Percentiles rank a stretch among this genome's conserved stretches.
These are phyloP conservation scores for Infundibulicybe gibba DNA, from an alignment of 768 basidiomycete genomes.

Conservation along the genomic window DNA sequence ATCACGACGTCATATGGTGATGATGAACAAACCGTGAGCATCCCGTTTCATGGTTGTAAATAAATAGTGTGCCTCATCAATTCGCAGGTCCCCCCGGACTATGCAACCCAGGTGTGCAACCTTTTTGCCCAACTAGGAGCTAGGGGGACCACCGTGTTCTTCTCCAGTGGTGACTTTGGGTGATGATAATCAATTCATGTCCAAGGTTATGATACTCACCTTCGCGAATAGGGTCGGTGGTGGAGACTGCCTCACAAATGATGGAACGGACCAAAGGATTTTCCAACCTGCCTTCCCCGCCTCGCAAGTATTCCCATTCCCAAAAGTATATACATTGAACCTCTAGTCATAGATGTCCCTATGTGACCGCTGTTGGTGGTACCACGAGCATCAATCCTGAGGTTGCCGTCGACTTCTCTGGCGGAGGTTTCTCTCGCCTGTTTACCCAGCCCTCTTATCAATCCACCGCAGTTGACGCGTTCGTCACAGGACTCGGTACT, in stretches of 20 bases:
- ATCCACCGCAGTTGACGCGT: constrained; percentile 36
- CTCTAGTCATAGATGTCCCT: constrained; percentile 44
- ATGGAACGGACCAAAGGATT: constrained; percentile 35
- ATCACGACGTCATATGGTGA: constrained; percentile 65
- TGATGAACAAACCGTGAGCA: constrained; percentile 46
- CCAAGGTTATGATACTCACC: background rate
- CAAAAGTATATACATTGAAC: background rate
- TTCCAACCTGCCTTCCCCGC: constrained; percentile 61
- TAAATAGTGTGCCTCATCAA: background rate
- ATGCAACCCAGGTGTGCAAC: constrained; percentile 56
- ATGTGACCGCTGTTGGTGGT: constrained; percentile 66
- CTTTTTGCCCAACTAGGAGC: constrained; percentile 60
- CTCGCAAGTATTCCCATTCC: constrained; percentile 25
- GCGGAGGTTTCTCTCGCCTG: constrained; percentile 64
- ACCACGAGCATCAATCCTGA: constrained; percentile 60
- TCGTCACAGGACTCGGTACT: constrained; percentile 42
- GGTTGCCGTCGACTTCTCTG: constrained; percentile 55
- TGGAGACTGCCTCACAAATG: constrained; percentile 45
- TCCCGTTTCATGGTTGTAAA: background rate
- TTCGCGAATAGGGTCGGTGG: constrained; percentile 45
- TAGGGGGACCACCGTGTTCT: constrained; percentile 56
- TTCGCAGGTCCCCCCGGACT: constrained; percentile 51
- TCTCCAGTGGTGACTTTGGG: constrained; percentile 62
- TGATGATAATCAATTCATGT: constrained; percentile 12
- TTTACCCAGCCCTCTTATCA: constrained; percentile 57